A percentile compares a stretch with the other conserved stretches of the same genome.
Evolutionary conservation across 2,329 filamentous ascomycete species (phyloP).

Genomic region (Penicillium expansum): DNA sequence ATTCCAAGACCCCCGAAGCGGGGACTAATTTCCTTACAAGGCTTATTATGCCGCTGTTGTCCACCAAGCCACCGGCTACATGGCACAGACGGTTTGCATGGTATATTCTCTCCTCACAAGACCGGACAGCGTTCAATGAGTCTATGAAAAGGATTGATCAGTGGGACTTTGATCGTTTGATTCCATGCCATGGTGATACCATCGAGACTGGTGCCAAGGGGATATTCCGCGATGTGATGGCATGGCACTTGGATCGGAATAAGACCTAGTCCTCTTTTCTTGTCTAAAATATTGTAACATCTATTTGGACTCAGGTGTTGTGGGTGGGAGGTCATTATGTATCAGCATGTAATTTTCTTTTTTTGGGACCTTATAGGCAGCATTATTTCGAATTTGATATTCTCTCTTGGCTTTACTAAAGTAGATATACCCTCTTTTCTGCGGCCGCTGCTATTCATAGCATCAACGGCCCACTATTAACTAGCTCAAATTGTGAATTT

Average conservation of each 20-base stretch:
- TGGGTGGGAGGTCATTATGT: background rate
- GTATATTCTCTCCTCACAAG: constrained; percentile 63
- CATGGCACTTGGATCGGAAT: constrained; percentile 67
- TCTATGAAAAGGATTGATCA: constrained; percentile 65
- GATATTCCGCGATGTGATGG: constrained; percentile 73
- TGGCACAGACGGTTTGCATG: constrained; percentile 80
- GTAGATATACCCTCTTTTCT: background rate
- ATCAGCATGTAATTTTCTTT: background rate
- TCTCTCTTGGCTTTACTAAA: background rate
- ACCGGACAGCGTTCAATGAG: constrained; percentile 67
- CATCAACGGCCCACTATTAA: background rate
- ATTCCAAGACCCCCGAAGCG: constrained; percentile 56
- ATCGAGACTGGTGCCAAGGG: constrained; percentile 73
- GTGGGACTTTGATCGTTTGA: constrained; percentile 83
- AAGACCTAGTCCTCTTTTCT: constrained; percentile 8
- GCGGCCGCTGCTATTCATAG: constrained; percentile 1
- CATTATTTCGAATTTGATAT: background rate
- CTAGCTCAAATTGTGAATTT: background rate
- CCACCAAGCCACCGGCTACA: constrained; percentile 57
- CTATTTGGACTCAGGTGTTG: background rate
- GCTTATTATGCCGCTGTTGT: constrained; percentile 57
- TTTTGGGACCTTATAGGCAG: background rate
- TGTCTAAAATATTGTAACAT: background rate
- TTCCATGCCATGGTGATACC: constrained; percentile 92
- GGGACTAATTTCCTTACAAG: constrained; percentile 59